Evolutionary conservation across 1,139 yeast species (phyloP), one percentile per base, ranked within the genome.

Genomic region (Zygosaccharomyces pseudobailii): DNA sequence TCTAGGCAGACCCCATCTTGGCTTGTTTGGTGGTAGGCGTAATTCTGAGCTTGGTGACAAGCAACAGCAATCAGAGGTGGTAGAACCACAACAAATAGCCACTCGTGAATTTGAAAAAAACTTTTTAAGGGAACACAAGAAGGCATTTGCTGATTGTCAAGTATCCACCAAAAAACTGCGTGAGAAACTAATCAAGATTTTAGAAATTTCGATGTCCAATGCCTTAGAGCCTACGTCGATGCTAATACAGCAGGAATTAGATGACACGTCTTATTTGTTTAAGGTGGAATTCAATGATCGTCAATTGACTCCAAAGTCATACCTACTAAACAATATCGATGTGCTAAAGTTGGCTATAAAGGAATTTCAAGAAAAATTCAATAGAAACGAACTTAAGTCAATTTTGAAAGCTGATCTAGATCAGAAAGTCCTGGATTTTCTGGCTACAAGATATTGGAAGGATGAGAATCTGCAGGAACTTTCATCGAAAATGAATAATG

Each of bases 241-340:
- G 46, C 78, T 90, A 6, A 90, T 94, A 45, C 88, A 87, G 54
- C 92, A 82, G 61, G 98, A 92, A 66, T 75, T 89, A 45, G 99
- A 94, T 65, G 98, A 94, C 59, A 82, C 97, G 0, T 74, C 95
- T 1, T 94, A 94, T 64, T 84, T 85, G 63, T 92, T 88, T 71
- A 94, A 94, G 66, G 98, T 94, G 22, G 97, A 92, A 66, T 94
- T 89, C 66, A 92, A 94, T 64, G 99, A 94, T 66, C 79, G 97
- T 49, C 86, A 85, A 34, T 73, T 94, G 55, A 92, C 98, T 0
- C 95, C 97, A 9, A 94, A 89, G 59, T 87, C 95, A 54, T 92
- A 92, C 63, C 75, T 94, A 57, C 96, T 97, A 17, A 92, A 87
- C 58, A 88, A 94, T 48, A 80, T 92, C 39, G 98, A 94, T 67